Base-by-base conservation (phyloP, 306 rosid genomes). In the Nissolia schottii region DNA sequence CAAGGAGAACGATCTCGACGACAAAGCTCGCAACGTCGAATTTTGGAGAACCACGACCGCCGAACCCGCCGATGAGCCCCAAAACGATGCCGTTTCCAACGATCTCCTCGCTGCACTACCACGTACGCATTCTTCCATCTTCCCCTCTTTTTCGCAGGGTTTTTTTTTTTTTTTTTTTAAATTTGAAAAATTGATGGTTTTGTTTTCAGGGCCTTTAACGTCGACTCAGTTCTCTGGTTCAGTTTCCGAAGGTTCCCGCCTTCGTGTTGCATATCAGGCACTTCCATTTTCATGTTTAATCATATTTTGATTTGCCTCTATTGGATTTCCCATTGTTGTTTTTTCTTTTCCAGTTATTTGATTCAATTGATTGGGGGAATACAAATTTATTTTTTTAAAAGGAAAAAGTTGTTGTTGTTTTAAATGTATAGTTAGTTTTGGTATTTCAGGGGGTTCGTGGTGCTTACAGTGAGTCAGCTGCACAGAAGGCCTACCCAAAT, bases 251-350 rank as follows among this genome's bases (percentile, higher is more conserved):
- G 84, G 87, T 55, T 75, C 96, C 13, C 86, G 83, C 2, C 87
- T 94, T 74, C 96, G 97, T 29, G 99, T 94, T 43, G 99, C 93
- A 1, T 91, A 91, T 67, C 99, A 94, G 96, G 99, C 89, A 56
- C 18, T 50, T 73, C 12, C 50, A 18, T 46, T 3, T 20, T 25
- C 1, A 3, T 56, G n/a, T 73, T 61, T 11, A 3, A 25, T 8
- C 23, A 9, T 48, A 3, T 49, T 51, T 64, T 6, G 15, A 59
- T n/a, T 41, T 14, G 9, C 23, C 16, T 43, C 19, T 40, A 14
- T 43, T 43, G 50, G 19, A 43, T 13, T 43, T 43, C 3, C 18
- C 49, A 13, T 43, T 43, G 2, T 15, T n/a, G n/a, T 45, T 45
- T 15, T 3, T 16, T 67, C 19, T 54, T 10, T 7, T 2, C 7